These are phyloP conservation scores for Lepidium aucheri DNA, from an alignment of 345 rosid genomes.

Conservation along the genomic window DNA sequence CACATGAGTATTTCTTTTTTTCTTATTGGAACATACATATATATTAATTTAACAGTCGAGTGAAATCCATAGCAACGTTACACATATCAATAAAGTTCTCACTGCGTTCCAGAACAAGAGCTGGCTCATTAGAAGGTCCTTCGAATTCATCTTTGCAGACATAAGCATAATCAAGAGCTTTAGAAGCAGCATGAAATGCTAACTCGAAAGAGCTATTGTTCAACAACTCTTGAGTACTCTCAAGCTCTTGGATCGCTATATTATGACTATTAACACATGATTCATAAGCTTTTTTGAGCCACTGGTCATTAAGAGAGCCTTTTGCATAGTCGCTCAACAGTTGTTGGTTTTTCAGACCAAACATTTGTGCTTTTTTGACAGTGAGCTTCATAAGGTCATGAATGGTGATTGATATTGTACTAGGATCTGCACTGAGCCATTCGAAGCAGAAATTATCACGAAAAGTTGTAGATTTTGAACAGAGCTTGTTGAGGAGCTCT, in stretches of 20 bases:
- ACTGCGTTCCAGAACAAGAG: not conserved
- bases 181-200: not conserved
- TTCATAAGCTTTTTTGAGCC: conserved; percentile 1
- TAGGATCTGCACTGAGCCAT: not conserved
- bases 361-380: not conserved
- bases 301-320: not conserved
- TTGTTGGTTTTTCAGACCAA: not conserved
- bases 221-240: not conserved
- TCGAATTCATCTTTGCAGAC: conserved; percentile 10
- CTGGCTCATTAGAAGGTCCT: conserved; percentile 8
- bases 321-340: not conserved
- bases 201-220: not conserved
- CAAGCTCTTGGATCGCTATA: not conserved
- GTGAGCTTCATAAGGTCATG: not conserved
- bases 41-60: not conserved
- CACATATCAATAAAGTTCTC: not conserved
- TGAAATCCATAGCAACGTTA: not conserved
- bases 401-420: not conserved
- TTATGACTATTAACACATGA: not conserved
- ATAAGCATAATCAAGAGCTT: conserved; percentile 3
- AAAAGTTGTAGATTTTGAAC: not conserved
- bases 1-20: not conserved
- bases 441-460: not conserved
- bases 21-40: not conserved
- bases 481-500: conserved; percentile 1